Conservation (phyloP, 2,329 filamentous ascomycete genomes). For the Pseudocercospora pini-densiflorae region DNA sequence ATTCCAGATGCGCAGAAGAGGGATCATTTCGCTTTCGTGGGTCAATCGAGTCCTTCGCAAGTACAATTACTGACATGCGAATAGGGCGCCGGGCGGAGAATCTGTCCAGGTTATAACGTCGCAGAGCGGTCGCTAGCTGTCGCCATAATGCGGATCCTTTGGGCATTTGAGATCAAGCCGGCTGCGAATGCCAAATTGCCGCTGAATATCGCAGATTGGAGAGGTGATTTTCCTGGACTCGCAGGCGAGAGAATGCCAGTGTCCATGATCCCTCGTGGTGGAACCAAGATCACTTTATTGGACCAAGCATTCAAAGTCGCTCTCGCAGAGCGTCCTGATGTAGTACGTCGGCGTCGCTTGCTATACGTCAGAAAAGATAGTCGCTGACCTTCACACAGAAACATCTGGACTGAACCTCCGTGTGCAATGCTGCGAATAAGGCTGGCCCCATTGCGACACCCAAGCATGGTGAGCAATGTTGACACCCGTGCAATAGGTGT, state of each 20-base stretch:
- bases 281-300: background rate
- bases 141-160: conserved; percentile 41
- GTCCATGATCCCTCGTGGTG: conserved; percentile 6
- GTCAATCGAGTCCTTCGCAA: background rate
- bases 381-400: too few relatives aligned
- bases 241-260: conserved; percentile 10
- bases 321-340: background rate
- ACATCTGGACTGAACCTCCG: too few relatives aligned
- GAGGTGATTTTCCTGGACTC: conserved; percentile 17
- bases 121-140: conserved; percentile 43
- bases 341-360: too few relatives aligned
- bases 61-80: background rate
- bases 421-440: too few relatives aligned
- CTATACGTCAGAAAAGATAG: too few relatives aligned
- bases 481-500: too few relatives aligned
- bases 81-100: conserved; percentile 40
- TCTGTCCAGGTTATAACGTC: conserved; percentile 44
- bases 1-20: conserved; percentile 22
- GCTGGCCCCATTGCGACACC: too few relatives aligned
- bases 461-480: too few relatives aligned
- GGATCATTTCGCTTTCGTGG: conserved; percentile 42
- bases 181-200: conserved; percentile 29
- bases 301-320: background rate
- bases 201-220: conserved; percentile 15
- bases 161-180: conserved; percentile 39